Base-by-base conservation (phyloP, 352 stramenopile species). In the Phytophthora lateralis region DNA sequence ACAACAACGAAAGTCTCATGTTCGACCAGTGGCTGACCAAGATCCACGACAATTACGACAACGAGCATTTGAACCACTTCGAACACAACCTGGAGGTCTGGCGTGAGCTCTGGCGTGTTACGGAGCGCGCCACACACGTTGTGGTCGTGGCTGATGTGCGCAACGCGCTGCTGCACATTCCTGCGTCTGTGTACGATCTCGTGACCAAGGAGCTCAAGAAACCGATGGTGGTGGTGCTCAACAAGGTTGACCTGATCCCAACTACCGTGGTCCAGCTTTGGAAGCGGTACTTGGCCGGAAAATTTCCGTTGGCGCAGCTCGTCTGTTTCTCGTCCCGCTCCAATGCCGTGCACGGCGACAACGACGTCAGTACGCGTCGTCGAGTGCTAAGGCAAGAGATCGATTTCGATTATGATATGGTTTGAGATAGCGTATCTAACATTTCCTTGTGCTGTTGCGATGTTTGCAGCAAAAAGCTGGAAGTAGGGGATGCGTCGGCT, bases 71-170 rank as follows among this genome's bases (percentile, higher is more conserved):
- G 44, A 95, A 93, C 57, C 81, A 91, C 50, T 95, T 93, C 60
- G 87, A 95, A 53, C 85, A 91, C 62, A 95, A 95, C 53, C 49
- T 95, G 20, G 82, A 95, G 55, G 85, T 93, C 2, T 95, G 87
- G 87, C 78, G 87, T 17, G 81, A 95, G 56, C 66, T 95, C n/a
- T 95, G 87, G 87, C 87, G 87, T 50, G 84, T 95, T 21, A 89
- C 83, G 1, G 87, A 95, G 63, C 86, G 85, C 27, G 78, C 87
- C 6, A 93, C 84, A 10, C 82, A 92, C 45, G 69, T 95, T 17
- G 83, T 95, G 11, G 69, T 93, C 8, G 78, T 95, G 52, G 80
- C 84, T 1, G 87, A 95, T 63, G 84, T 91, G 24, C 87, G 87
- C 18, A 93, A 91, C 55, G 84, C 87, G 26, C 53, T 95, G 37